A percentile compares a stretch with the other conserved stretches of the same genome.
Conservation (phyloP, 2,329 filamentous ascomycete genomes). For the Huntiella moniliformis region DNA sequence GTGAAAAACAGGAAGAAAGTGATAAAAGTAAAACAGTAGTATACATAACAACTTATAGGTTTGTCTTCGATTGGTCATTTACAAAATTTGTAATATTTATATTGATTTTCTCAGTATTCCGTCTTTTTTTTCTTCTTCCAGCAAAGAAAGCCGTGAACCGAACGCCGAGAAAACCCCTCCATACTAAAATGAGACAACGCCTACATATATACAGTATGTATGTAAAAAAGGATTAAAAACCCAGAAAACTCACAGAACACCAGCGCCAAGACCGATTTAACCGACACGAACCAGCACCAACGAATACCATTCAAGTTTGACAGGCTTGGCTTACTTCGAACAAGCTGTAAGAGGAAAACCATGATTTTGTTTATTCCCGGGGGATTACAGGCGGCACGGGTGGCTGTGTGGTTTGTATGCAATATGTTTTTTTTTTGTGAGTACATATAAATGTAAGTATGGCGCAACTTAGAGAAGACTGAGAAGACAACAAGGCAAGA, state of each 20-base stretch:
- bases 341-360: not conserved
- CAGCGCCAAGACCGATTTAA: not conserved
- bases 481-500: not conserved
- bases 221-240: not conserved
- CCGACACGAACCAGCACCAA: not conserved
- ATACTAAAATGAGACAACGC: too few relatives aligned
- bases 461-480: not conserved
- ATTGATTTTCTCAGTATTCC: not conserved
- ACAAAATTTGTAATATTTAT: not conserved
- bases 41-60: not conserved
- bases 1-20: not conserved
- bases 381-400: not conserved
- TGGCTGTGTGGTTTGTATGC: not conserved
- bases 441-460: not conserved
- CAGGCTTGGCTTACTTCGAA: not conserved
- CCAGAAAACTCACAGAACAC: not conserved
- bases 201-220: not conserved
- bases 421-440: not conserved
- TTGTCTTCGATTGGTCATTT: not conserved
- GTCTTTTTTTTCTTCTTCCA: not conserved
- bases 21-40: not conserved
- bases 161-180: constrained; percentile 1
- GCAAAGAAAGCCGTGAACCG: not conserved
- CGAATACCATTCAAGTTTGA: not conserved
- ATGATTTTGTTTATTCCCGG: not conserved